These are phyloP conservation scores for Aurifilum marmelostoma DNA, from an alignment of 2,329 filamentous ascomycete genomes.

Conservation along the genomic window DNA sequence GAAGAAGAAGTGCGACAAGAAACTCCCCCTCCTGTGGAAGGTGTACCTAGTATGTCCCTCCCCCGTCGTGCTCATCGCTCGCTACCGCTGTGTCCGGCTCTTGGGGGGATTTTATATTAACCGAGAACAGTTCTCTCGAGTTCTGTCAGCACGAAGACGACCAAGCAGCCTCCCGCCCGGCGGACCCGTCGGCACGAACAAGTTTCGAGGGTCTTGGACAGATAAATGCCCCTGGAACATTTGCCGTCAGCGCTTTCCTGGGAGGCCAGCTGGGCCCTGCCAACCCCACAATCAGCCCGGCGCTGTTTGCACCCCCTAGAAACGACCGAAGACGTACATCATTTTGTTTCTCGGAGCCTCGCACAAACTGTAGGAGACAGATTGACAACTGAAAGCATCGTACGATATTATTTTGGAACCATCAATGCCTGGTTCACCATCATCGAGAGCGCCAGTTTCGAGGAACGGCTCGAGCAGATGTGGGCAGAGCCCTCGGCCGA, in stretches of 20 bases:
- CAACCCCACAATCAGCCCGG: constrained; percentile 30
- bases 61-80: too few relatives aligned
- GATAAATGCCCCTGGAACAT: constrained; percentile 19
- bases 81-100: too few relatives aligned
- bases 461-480: constrained; percentile 32
- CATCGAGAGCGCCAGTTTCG: constrained; percentile 34
- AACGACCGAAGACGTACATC: constrained; percentile 35
- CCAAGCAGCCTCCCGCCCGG: constrained; percentile 14
- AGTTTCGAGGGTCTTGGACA: constrained; percentile 20
- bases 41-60: constrained; percentile 35
- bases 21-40: constrained; percentile 35
- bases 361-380: constrained; percentile 34
- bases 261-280: constrained; percentile 30
- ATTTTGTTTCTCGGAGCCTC: constrained; percentile 34
- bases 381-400: constrained; percentile 32
- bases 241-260: constrained; percentile 29
- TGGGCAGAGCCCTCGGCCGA: constrained; percentile 37
- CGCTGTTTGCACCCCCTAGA: constrained; percentile 34
- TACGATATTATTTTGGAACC: constrained; percentile 34
- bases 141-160: constrained; percentile 37
- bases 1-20: constrained; percentile 38
- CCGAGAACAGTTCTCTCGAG: constrained; percentile 33
- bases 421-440: constrained; percentile 38
- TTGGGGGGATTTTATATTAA: constrained; percentile 14
- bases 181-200: constrained; percentile 22